These are phyloP conservation scores for Apiotrichum sp. DNA, from an alignment of 1,284 basidiomycete genomes.

Conservation along the genomic window DNA sequence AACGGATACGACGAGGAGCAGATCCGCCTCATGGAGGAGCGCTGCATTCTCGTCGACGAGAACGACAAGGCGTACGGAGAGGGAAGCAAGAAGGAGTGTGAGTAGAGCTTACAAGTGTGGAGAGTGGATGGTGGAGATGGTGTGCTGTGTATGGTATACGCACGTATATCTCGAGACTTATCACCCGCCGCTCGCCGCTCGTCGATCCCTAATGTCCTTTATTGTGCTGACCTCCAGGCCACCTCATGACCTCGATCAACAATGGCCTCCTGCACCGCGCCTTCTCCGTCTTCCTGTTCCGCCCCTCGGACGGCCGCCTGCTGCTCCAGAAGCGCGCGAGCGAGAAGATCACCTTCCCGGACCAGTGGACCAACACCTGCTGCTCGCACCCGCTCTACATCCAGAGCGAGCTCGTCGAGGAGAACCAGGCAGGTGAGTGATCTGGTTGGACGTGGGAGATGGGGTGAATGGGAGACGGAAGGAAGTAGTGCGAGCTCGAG, in stretches of 20 bases:
- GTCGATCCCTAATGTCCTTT: too few relatives aligned
- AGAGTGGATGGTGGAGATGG: too few relatives aligned
- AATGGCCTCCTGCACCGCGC: slow-evolving; percentile 93
- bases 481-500: too few relatives aligned
- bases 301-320: slow-evolving; percentile 88
- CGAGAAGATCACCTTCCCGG: slow-evolving; percentile 99
- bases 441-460: too few relatives aligned
- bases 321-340: slow-evolving; percentile 88
- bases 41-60: slow-evolving; percentile 91
- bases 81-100: slow-evolving; percentile 94
- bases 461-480: too few relatives aligned
- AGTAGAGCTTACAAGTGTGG: slow-evolving; percentile 33
- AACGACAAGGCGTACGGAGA: slow-evolving; percentile 84
- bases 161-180: too few relatives aligned
- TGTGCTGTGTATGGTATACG: too few relatives aligned
- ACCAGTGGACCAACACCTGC: slow-evolving; percentile 99
- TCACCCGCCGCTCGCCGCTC: too few relatives aligned
- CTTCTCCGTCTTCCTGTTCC: slow-evolving; percentile 95
- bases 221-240: slow-evolving; percentile 55
- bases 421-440: slow-evolving; percentile 62
- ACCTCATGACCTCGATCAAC: slow-evolving; percentile 96
- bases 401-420: slow-evolving; percentile 70
- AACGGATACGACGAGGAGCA: slow-evolving; percentile 49
- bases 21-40: slow-evolving; percentile 87
- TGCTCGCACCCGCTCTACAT: slow-evolving; percentile 86